phyloP scores from a whole-genome alignment of 2,329 filamentous ascomycete species.

The Fusarium dlaminii region DNA sequence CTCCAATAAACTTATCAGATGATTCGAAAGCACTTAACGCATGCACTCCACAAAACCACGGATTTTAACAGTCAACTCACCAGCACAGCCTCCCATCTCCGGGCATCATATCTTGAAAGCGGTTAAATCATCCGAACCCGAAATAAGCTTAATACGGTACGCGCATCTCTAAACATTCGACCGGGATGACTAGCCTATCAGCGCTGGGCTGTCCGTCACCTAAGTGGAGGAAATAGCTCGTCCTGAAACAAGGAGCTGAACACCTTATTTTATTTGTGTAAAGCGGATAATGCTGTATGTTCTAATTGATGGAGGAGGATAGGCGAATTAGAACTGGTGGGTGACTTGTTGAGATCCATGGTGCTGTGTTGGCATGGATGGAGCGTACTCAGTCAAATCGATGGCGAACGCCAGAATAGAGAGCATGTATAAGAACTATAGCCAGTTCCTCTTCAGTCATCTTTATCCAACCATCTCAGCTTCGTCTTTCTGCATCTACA shows the following conservation, averaged over 20 bases:
- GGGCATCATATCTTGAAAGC: background rate
- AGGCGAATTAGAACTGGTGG: background rate
- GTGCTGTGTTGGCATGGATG: background rate
- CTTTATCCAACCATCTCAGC: accelerated
- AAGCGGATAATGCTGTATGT: background rate
- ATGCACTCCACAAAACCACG: background rate
- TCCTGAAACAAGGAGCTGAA: background rate
- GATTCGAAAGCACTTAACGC: background rate
- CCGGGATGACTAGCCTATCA: background rate
- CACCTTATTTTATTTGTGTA: background rate
- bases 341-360: background rate
- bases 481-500: background rate
- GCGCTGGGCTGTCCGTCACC: background rate
- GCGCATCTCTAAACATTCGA: background rate
- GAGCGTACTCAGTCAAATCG: background rate
- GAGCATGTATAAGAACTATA: background rate
- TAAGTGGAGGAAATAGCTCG: background rate
- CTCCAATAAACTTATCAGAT: background rate
- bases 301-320: background rate
- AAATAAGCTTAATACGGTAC: background rate
- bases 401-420: accelerated
- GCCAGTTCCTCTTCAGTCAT: background rate
- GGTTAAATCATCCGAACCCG: background rate
- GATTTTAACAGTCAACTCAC: background rate
- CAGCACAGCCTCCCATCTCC: background rate